A percentile compares a stretch with the other conserved stretches of the same genome.
Evolutionary conservation across 768 basidiomycete species (phyloP).

Genomic region (Chalciporus piperatus): DNA sequence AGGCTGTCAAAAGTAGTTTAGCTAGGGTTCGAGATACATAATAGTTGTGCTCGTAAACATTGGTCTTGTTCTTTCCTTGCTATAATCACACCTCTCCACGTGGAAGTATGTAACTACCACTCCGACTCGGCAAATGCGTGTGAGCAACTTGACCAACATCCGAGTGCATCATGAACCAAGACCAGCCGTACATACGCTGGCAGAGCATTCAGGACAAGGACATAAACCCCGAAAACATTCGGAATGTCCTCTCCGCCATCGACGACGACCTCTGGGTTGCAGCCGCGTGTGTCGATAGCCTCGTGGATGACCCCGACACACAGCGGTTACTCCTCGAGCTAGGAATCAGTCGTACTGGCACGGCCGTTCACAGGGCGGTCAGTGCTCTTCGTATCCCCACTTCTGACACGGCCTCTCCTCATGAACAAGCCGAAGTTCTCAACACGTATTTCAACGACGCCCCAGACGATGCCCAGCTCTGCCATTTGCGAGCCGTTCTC

Average conservation of each 20-base stretch:
- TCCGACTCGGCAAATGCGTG: background rate
- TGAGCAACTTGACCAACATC: background rate
- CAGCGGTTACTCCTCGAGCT: conserved; percentile 59
- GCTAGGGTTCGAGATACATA: background rate
- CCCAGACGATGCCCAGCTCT: conserved; percentile 64
- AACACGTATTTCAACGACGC: conserved; percentile 52
- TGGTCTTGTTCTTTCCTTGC: too few relatives aligned
- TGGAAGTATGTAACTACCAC: background rate
- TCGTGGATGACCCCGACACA: conserved; percentile 52
- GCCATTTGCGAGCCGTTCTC: conserved; percentile 63
- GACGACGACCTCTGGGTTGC: conserved; percentile 75
- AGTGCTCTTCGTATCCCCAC: conserved; percentile 32
- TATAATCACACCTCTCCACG: background rate
- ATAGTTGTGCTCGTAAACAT: background rate
- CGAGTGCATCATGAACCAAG: conserved; percentile 34
- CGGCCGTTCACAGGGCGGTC: conserved; percentile 46
- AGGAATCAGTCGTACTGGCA: conserved; percentile 59
- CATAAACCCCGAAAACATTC: conserved; percentile 50
- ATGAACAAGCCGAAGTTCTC: conserved; percentile 29
- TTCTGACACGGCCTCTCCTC: conserved; percentile 15
- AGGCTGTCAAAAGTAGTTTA: background rate
- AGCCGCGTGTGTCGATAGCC: conserved; percentile 68
- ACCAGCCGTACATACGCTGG: conserved; percentile 52
- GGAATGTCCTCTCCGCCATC: conserved; percentile 46
- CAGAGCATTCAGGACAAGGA: conserved; percentile 51